Evolutionary conservation across 2,329 filamentous ascomycete genomes (phyloP).

Genomic region (Davidsoniella neocaledoniae): DNA sequence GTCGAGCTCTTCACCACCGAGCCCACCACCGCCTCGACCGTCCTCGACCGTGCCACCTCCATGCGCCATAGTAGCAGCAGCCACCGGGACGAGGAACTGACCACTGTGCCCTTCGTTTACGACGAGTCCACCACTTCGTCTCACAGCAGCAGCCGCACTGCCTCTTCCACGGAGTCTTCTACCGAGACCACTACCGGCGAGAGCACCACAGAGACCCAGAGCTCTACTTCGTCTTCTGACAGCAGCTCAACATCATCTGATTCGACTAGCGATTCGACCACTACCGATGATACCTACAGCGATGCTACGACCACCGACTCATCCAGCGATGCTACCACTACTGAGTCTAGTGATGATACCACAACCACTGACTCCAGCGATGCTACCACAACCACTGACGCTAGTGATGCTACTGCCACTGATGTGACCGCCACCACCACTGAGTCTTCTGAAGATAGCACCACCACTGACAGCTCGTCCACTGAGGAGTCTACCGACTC

Average conservation of each 20-base stretch:
- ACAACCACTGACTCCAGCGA: background rate
- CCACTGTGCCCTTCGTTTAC: too few relatives aligned
- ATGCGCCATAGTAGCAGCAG: too few relatives aligned
- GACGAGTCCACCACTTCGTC: too few relatives aligned
- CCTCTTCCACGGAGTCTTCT: background rate
- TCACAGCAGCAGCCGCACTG: background rate
- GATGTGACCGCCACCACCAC: background rate
- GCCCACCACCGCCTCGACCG: background rate
- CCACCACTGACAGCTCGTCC: background rate
- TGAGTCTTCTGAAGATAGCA: background rate
- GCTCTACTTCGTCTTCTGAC: background rate
- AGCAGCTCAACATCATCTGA: background rate
- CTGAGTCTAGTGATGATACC: background rate
- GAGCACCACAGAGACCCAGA: constrained; percentile 6
- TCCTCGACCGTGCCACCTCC: background rate
- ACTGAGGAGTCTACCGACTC: constrained; percentile 13
- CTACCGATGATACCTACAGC: background rate
- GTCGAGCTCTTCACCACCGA: constrained; percentile 16
- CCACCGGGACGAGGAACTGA: too few relatives aligned
- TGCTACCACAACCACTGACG: background rate
- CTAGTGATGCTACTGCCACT: background rate
- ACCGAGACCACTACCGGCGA: constrained; percentile 2
- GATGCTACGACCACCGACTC: background rate
- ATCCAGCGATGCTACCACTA: background rate
- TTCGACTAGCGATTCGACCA: background rate